A percentile compares a stretch with the other conserved stretches of the same genome.
Conservation (phyloP, 108 stramenopile species). For the Cyclotella distinguenda region DNA sequence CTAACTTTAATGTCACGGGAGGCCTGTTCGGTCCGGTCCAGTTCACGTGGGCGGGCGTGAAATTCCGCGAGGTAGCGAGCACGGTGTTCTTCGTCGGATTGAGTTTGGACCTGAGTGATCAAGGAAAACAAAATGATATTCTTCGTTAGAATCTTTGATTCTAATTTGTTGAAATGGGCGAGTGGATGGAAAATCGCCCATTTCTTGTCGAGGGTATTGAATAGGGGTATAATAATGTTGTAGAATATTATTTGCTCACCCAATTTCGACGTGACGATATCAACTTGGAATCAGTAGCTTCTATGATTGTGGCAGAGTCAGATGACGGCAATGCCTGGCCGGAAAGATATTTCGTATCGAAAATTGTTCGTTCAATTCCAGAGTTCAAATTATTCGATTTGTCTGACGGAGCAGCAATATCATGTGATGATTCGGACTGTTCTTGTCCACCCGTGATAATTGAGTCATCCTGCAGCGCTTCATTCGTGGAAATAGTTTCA, state of each 20-base stretch:
- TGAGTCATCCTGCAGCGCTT: too few species aligned
- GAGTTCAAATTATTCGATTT: neutral
- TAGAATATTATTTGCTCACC: neutral
- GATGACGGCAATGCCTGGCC: too few species aligned
- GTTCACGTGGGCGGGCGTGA: constrained; percentile 83
- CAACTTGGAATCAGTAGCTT: neutral
- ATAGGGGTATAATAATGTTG: neutral
- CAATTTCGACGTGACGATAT: constrained; percentile 7
- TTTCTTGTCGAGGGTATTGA: neutral
- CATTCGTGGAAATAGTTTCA: neutral
- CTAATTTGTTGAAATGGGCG: neutral
- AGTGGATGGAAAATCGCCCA: neutral
- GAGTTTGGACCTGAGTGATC: constrained; percentile 6
- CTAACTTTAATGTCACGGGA: constrained; percentile 40
- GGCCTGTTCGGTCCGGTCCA: constrained; percentile 63
- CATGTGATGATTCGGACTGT: constrained; percentile 6
- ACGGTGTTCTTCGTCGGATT: constrained; percentile 53
- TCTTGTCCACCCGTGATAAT: too few species aligned
- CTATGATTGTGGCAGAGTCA: neutral
- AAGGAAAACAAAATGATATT: too few species aligned
- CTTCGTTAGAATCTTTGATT: too few species aligned
- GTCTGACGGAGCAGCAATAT: neutral
- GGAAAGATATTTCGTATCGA: neutral
- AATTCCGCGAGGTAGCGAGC: constrained; percentile 76
- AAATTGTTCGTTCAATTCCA: neutral